phyloP scores from a whole-genome alignment of 345 rosid species.

The Melaleuca alternifolia region DNA sequence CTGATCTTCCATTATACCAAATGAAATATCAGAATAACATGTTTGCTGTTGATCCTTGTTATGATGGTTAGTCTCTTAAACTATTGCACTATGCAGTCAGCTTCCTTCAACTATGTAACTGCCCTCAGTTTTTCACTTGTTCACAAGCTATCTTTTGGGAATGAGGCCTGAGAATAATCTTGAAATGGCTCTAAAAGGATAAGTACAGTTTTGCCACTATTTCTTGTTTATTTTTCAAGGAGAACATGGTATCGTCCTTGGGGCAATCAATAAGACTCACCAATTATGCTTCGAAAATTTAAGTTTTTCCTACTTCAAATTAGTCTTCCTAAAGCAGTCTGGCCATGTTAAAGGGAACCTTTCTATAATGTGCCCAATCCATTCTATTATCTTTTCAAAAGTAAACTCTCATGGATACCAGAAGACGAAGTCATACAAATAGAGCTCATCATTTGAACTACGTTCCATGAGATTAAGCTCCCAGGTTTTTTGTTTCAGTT shows the following conservation, averaged over 20 bases:
- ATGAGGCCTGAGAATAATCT: background rate
- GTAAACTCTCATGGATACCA: background rate
- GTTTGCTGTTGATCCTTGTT: background rate
- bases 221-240: background rate
- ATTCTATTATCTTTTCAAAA: too few species aligned
- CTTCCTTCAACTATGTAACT: background rate
- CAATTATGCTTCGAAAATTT: background rate
- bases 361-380: background rate
- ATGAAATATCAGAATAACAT: background rate
- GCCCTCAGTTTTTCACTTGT: background rate
- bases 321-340: background rate
- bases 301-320: background rate
- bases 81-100: background rate
- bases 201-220: rapidly evolving
- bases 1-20: background rate
- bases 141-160: background rate
- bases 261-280: rapidly evolving
- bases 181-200: background rate
- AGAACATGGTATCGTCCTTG: background rate
- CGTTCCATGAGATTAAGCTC: background rate
- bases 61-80: background rate
- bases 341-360: background rate
- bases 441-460: background rate
- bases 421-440: background rate
- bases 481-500: too few species aligned